These are phyloP conservation scores for Tephrocybe sp. DNA, from an alignment of 768 basidiomycete genomes.

Conservation along the genomic window DNA sequence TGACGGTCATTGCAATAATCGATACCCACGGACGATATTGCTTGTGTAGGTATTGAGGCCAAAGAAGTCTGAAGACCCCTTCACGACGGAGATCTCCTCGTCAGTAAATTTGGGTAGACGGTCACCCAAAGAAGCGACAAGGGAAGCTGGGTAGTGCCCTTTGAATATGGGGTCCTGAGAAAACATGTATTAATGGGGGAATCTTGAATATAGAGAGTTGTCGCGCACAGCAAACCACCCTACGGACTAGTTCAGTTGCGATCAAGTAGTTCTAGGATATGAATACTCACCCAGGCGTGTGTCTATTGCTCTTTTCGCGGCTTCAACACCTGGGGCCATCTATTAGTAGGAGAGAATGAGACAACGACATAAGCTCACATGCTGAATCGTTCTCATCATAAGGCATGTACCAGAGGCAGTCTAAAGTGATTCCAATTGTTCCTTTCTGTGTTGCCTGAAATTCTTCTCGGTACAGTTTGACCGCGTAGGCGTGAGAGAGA, in stretches of 20 bases:
- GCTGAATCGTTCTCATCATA: slow-evolving; percentile 57
- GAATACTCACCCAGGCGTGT: slow-evolving; percentile 49
- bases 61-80: slow-evolving; percentile 65
- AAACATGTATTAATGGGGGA: slow-evolving; percentile 8
- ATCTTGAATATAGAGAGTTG: background rate
- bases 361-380: slow-evolving; percentile 36
- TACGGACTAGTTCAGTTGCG: slow-evolving; percentile 15
- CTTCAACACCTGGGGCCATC: slow-evolving; percentile 46
- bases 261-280: background rate
- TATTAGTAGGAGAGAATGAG: background rate
- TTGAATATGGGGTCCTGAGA: slow-evolving; percentile 65
- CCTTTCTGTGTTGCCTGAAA: slow-evolving; percentile 56
- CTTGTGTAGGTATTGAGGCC: slow-evolving; percentile 68
- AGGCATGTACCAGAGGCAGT: slow-evolving; percentile 64
- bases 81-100: slow-evolving; percentile 53
- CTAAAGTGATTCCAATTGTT: slow-evolving; percentile 70
- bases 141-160: slow-evolving; percentile 57
- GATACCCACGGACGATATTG: slow-evolving; percentile 49
- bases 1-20: background rate
- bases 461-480: slow-evolving; percentile 58
- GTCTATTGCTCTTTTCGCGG: slow-evolving; percentile 63
- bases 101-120: slow-evolving; percentile 53
- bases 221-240: slow-evolving; percentile 43
- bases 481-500: slow-evolving; percentile 65
- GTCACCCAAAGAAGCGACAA: slow-evolving; percentile 46